phyloP scores from a whole-genome alignment of 495 filamentous ascomycete genomes.

The Aspergillus indologenus region DNA sequence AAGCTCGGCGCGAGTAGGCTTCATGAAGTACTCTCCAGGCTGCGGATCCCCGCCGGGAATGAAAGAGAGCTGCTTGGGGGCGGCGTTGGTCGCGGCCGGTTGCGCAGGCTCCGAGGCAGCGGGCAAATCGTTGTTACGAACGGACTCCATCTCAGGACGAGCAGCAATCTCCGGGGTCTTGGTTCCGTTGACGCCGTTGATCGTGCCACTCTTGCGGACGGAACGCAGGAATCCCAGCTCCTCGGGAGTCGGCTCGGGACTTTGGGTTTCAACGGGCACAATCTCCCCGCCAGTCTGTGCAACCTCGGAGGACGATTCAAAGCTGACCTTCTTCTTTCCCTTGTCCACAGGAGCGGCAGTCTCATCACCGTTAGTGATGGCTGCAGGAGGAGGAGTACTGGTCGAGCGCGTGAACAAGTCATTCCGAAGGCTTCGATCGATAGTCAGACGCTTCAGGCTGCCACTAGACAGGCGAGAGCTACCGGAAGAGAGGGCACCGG shows the following conservation, averaged over 20 bases:
- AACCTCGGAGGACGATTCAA: constrained; percentile 59
- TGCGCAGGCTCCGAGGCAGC: constrained; percentile 70
- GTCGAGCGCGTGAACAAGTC: constrained; percentile 61
- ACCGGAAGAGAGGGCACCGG: constrained; percentile 77
- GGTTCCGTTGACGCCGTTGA: constrained; percentile 50
- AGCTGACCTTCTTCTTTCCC: constrained; percentile 84
- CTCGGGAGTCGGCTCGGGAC: constrained; percentile 56
- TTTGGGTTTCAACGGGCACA: constrained; percentile 45
- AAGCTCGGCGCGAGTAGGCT: constrained; percentile 66
- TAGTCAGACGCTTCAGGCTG: constrained; percentile 82
- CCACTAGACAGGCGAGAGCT: constrained; percentile 59
- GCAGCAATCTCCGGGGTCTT: constrained; percentile 30
- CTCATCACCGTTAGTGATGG: constrained; percentile 52
- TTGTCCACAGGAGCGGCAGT: constrained; percentile 36
- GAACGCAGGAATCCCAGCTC: constrained; percentile 67
- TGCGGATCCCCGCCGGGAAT: constrained; percentile 50
- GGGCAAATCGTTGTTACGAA: constrained; percentile 72
- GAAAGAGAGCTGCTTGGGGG: constrained; percentile 29
- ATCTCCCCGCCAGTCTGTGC: constrained; percentile 40
- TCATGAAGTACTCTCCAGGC: constrained; percentile 81
- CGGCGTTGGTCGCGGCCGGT: constrained; percentile 26
- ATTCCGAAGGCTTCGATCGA: constrained; percentile 77
- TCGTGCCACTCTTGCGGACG: constrained; percentile 37
- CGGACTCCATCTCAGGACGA: constrained; percentile 67
- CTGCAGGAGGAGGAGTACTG: constrained; percentile 41